phyloP scores from a whole-genome alignment of 768 basidiomycete species.

The Leccinum pellstonianum region DNA sequence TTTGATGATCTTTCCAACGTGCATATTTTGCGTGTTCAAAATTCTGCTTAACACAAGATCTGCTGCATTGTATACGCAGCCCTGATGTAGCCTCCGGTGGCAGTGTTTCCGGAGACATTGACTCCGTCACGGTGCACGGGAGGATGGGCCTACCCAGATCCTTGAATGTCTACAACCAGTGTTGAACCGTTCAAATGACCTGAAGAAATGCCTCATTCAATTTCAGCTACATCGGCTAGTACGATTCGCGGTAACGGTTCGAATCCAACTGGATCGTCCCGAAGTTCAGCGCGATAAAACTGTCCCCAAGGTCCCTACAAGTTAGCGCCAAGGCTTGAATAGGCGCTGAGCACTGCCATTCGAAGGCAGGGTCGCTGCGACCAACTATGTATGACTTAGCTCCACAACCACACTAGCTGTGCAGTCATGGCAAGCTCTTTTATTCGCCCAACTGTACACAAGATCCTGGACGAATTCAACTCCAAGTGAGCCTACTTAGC shows the following conservation, averaged over 20 bases:
- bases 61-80: no score
- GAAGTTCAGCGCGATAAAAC: no score
- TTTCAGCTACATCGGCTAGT: neutral
- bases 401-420: neutral
- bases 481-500: neutral
- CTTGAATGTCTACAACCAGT: no score
- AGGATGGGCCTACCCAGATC: no score
- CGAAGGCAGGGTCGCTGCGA: neutral
- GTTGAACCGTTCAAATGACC: neutral
- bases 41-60: no score
- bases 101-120: no score
- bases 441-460: neutral
- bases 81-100: no score
- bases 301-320: neutral
- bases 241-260: neutral
- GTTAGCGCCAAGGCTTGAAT: neutral
- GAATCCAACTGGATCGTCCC: neutral
- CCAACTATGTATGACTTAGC: neutral
- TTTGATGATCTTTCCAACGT: no score
- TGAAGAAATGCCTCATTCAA: neutral
- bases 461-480: neutral
- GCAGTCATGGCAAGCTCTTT: conserved; percentile 1
- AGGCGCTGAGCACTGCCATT: neutral
- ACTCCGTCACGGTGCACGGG: no score
- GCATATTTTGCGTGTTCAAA: no score